Conservation (phyloP, 1,284 basidiomycete species). For the Microstroma glucosiphilum region DNA sequence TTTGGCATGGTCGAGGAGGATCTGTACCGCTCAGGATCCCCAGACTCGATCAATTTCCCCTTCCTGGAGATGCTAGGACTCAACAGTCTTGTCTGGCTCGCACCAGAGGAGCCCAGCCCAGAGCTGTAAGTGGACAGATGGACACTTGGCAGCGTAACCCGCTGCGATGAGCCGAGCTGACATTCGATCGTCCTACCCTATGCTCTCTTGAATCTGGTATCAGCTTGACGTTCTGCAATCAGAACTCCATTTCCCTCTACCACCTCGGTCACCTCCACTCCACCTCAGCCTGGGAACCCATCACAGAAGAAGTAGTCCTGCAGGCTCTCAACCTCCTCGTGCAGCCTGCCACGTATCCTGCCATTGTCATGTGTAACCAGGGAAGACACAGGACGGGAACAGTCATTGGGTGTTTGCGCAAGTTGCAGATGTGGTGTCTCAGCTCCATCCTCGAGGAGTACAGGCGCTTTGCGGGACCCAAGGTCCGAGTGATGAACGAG, state of each 20-base stretch:
- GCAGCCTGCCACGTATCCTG: constrained; percentile 54
- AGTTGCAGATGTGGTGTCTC: constrained; percentile 55
- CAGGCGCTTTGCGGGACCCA: constrained; percentile 55
- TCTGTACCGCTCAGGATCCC: constrained; percentile 56
- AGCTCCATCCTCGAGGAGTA: constrained; percentile 57
- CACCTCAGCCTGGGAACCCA: constrained; percentile 52
- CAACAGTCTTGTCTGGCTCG: constrained; percentile 56
- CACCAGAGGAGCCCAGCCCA: constrained; percentile 56
- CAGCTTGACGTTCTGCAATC: constrained; percentile 36
- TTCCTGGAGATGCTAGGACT: constrained; percentile 56
- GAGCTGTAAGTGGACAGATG: constrained; percentile 51
- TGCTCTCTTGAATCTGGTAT: background rate
- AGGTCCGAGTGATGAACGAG: constrained; percentile 56
- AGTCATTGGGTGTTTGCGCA: constrained; percentile 55
- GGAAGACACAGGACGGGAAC: constrained; percentile 57
- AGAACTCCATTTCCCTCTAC: constrained; percentile 50
- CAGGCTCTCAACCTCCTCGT: constrained; percentile 56
- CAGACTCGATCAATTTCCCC: constrained; percentile 57
- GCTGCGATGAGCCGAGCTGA: background rate
- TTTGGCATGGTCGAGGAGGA: constrained; percentile 57
- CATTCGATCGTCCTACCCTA: background rate
- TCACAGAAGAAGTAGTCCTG: constrained; percentile 56
- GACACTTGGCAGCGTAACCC: background rate
- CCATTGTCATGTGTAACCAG: constrained; percentile 57
- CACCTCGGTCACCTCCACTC: constrained; percentile 53